phyloP scores from a whole-genome alignment of 2,329 filamentous ascomycete species.

The Aspergillus glaucus region DNA sequence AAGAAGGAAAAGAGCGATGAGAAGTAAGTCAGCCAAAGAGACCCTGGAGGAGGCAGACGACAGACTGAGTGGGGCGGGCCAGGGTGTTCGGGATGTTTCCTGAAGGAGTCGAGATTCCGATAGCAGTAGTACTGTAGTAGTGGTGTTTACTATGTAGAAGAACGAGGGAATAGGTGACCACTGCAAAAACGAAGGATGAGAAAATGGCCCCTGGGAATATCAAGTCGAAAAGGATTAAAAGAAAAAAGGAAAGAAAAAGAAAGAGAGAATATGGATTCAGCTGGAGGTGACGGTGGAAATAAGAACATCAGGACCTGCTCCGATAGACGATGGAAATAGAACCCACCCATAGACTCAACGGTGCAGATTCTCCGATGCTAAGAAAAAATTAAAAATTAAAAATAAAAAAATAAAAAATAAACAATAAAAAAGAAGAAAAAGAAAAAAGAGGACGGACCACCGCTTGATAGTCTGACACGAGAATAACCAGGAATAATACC shows the following conservation, averaged over 20 bases:
- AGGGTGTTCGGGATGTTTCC: background rate
- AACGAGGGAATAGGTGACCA: background rate
- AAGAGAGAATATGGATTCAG: too few species aligned
- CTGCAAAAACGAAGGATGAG: too few species aligned
- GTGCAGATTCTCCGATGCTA: background rate
- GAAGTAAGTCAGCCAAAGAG: constrained; percentile 4
- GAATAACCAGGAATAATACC: constrained; percentile 3
- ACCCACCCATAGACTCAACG: constrained; percentile 2
- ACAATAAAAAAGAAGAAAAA: background rate
- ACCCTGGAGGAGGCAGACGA: constrained; percentile 1
- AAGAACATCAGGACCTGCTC: too few species aligned
- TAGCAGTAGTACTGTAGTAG: background rate
- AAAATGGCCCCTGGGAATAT: too few species aligned
- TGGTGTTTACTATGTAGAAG: background rate
- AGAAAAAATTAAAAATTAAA: background rate
- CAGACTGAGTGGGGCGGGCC: background rate
- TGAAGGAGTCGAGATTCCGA: constrained; percentile 1
- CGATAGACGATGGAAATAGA: constrained; percentile 5
- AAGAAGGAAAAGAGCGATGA: constrained; percentile 10
- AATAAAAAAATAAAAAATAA: background rate
- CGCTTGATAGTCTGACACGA: constrained; percentile 10
- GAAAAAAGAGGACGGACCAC: constrained; percentile 8
- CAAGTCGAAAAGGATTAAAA: too few species aligned
- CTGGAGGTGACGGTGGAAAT: too few species aligned
- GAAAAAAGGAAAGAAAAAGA: too few species aligned